These are phyloP conservation scores for Macroventuria anomochaeta DNA, from an alignment of 2,329 filamentous ascomycete genomes.

Conservation along the genomic window DNA sequence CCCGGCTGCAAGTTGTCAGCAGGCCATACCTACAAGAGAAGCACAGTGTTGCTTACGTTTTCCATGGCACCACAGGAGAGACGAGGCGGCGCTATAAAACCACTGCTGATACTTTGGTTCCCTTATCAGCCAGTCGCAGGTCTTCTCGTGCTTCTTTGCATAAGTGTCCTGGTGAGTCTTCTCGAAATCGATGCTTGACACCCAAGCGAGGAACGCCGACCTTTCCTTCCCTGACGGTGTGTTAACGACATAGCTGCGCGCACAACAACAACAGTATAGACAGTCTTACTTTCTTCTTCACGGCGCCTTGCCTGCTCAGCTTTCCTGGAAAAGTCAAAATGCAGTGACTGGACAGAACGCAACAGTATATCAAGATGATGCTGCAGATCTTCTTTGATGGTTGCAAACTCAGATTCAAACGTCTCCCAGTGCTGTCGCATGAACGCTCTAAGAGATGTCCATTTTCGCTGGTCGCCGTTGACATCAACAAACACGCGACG, in stretches of 20 bases:
- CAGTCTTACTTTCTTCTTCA: neutral
- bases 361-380: conserved; percentile 24
- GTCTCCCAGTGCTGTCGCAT: conserved; percentile 32
- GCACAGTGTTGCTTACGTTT: conserved; percentile 20
- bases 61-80: conserved; percentile 32
- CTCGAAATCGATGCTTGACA: conserved; percentile 28
- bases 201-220: conserved; percentile 27
- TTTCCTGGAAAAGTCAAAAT: conserved; percentile 16
- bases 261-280: neutral
- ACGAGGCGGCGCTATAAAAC: conserved; percentile 13
- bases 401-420: conserved; percentile 26
- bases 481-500: conserved; percentile 23
- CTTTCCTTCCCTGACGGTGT: conserved; percentile 16
- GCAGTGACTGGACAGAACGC: conserved; percentile 21
- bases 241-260: neutral
- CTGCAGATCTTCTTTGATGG: conserved; percentile 21
- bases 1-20: conserved; percentile 25
- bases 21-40: neutral
- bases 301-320: conserved; percentile 1
- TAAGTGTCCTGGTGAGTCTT: conserved; percentile 25
- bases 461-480: conserved; percentile 19
- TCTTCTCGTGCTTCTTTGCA: conserved; percentile 26
- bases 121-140: conserved; percentile 26
- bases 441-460: conserved; percentile 22
- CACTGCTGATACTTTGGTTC: conserved; percentile 24